phyloP scores from a whole-genome alignment of 2,329 filamentous ascomycete species.

The Claviceps sp. region DNA sequence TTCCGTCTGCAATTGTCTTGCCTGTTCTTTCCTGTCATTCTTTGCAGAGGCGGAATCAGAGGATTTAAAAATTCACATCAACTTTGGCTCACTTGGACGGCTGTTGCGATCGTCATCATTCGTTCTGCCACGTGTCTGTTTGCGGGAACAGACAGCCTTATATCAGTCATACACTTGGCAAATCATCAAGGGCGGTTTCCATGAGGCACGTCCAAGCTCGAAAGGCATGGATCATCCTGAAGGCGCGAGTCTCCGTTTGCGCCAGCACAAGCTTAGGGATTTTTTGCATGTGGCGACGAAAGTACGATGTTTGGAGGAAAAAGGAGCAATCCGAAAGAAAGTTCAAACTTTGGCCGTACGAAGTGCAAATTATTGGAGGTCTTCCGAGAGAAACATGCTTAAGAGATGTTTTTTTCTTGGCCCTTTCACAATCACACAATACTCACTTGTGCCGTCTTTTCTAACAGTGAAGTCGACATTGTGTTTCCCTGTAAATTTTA shows the following conservation, averaged over 20 bases:
- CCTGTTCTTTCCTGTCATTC: too few species aligned
- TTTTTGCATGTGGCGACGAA: background rate
- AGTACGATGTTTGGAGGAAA: background rate
- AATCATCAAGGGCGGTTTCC: too few species aligned
- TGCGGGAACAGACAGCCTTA: too few species aligned
- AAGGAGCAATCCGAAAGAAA: background rate
- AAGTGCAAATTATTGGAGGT: background rate
- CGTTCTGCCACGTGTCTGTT: too few species aligned
- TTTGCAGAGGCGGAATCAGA: too few species aligned
- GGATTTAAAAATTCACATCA: too few species aligned
- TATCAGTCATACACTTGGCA: too few species aligned
- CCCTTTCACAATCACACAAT: background rate
- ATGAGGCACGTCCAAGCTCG: background rate
- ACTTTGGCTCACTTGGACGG: too few species aligned
- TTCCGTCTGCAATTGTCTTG: too few species aligned
- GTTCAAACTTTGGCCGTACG: background rate
- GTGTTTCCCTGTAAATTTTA: background rate
- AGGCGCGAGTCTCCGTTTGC: background rate
- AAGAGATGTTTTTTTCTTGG: background rate
- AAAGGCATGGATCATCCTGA: background rate
- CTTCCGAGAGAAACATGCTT: background rate
- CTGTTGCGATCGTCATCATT: too few species aligned
- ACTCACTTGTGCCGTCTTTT: background rate
- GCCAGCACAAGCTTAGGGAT: background rate
- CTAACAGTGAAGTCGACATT: background rate